Base-by-base conservation (phyloP, 2,329 filamentous ascomycete species). In the Penicillium concentricum region DNA sequence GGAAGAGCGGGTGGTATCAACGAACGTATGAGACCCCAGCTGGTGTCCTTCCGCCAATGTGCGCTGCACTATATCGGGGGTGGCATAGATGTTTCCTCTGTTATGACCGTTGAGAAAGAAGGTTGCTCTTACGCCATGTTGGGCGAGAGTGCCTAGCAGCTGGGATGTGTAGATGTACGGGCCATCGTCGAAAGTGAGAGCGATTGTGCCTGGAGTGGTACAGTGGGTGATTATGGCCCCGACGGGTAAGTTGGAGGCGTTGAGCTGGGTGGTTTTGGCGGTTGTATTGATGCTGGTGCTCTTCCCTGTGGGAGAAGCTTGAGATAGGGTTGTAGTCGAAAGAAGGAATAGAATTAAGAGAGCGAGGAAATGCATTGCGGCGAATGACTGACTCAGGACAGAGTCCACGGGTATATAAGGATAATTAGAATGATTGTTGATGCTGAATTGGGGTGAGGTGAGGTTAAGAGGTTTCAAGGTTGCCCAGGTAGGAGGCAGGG, bases 131-230 rank as follows among this genome's bases (percentile, higher is more conserved):
- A 81, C 84, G 34, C 79, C 76, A 67, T 87, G 83, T 18, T 74
- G 74, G 46, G 75, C 74, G 47, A 88, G 77, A 41, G 83, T 76
- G 62, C 87, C 82, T 2, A 88, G 76, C 6, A 88, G 77, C 47
- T 82, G 78, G 22, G 73, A 66, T 2, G 85, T 88, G 70, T 84
- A 86, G 34, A 78, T 72, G 63, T 80, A 83, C 15, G 85, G 86
- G 0, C 86, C 86, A 64, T 88, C 86, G 61, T 88, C 86, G 62
- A 83, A 88, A 9, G 85, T 88, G 20, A 88, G 69, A 13, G 86
- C 86, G 59, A 89, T 80, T 18, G 81, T 81, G 41, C 83, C 82
- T 2, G 79, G 74, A 2, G 75, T 72, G 16, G 60, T 64, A 61
- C 77, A 78, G 35, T 67, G 64, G 30, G 65, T 65, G 56, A 76